These are phyloP conservation scores for Chlorella sp. DNA, from an alignment of 139 green algal genomes.

Conservation along the genomic window DNA sequence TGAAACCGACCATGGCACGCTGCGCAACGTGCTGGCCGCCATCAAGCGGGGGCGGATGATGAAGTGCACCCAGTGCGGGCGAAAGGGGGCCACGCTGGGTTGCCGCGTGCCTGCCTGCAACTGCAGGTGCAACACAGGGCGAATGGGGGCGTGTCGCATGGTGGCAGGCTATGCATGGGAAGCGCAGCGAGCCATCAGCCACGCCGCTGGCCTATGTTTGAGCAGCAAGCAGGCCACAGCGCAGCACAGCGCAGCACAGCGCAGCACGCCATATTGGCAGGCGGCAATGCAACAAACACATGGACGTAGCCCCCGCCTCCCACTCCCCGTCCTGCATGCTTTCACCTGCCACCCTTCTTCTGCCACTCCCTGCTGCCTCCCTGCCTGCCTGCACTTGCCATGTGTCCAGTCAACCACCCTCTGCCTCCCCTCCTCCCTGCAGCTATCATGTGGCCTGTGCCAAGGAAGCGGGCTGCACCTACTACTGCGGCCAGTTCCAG, in stretches of 20 bases:
- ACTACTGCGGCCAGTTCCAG: conserved; percentile 51
- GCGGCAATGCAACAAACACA: neutral
- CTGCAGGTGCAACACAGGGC: conserved; percentile 6
- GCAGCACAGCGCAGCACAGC: too few species aligned
- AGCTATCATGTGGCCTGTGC: conserved; percentile 81
- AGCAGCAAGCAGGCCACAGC: too few species aligned
- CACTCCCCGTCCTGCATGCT: too few species aligned
- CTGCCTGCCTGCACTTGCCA: neutral
- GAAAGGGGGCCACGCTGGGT: conserved; percentile 73
- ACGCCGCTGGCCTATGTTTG: too few species aligned
- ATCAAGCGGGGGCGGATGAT: conserved; percentile 57
- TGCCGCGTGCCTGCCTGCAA: conserved; percentile 72
- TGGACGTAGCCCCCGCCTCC: too few species aligned
- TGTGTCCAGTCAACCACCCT: neutral
- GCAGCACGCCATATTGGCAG: neutral
- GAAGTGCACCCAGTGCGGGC: conserved; percentile 59
- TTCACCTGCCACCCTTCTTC: too few species aligned
- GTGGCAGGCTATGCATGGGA: neutral
- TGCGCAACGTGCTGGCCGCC: conserved; percentile 53
- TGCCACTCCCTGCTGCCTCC: too few species aligned
- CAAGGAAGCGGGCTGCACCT: conserved; percentile 47
- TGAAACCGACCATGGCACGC: conserved; percentile 49
- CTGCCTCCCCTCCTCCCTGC: neutral
- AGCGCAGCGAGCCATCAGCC: neutral
- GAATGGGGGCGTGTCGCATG: neutral